These are phyloP conservation scores for Xanthoconium stramineum DNA, from an alignment of 768 basidiomycete species.

Conservation along the genomic window DNA sequence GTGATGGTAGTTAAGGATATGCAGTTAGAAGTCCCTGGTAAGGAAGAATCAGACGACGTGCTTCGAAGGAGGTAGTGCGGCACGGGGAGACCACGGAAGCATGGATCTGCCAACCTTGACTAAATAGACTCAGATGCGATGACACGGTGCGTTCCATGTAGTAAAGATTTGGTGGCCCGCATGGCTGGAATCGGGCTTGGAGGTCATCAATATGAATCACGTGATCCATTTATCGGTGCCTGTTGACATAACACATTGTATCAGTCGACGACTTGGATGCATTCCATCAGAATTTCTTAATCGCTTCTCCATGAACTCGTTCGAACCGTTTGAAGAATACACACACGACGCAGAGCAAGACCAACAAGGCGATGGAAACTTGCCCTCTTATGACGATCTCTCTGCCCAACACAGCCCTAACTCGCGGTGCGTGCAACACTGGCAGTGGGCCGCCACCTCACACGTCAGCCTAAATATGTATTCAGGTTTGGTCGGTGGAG, in stretches of 20 bases:
- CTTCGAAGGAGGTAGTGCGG: no score
- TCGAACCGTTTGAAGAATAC: constrained; percentile 26
- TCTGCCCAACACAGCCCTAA: constrained; percentile 74
- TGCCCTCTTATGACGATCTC: constrained; percentile 82
- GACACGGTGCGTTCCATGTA: neutral
- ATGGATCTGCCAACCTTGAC: neutral
- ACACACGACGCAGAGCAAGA: constrained; percentile 40
- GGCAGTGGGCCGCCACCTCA: neutral
- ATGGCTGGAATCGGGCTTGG: neutral
- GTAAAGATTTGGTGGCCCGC: no score
- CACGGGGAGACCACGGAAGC: neutral
- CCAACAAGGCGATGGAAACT: constrained; percentile 44
- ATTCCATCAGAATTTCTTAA: neutral
- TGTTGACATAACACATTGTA: neutral
- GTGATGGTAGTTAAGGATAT: no score
- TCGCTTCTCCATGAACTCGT: constrained; percentile 16
- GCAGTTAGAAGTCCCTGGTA: neutral
- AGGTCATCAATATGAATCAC: neutral
- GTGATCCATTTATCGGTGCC: neutral
- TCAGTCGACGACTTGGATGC: no score
- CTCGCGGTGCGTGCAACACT: constrained; percentile 54
- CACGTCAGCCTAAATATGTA: neutral
- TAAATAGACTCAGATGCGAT: neutral
- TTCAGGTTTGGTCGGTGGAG: constrained; percentile 80
- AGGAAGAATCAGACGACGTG: neutral